Base-by-base conservation (phyloP, 768 basidiomycete genomes). In the Sarcomyxa edulis region DNA sequence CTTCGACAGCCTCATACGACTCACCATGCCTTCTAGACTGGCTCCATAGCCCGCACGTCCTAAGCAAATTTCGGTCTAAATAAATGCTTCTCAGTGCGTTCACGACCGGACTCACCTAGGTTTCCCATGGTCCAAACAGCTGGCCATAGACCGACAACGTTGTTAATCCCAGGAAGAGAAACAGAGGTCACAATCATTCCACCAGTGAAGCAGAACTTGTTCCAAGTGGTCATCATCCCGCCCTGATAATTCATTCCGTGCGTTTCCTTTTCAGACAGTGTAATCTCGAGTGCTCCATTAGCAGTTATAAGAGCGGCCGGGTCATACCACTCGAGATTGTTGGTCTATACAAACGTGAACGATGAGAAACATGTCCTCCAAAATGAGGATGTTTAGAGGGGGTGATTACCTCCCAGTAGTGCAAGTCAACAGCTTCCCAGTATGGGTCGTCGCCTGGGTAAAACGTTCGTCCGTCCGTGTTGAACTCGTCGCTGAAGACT, bases 131-230 rank as follows among this genome's bases (percentile, higher is more conserved):
- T 67, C 84, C 84, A 85, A 3, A 88, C 61, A 35, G 85, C 84
- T 32, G 87, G 87, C 87, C 87, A 90, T 3, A 90, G 57, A 7
- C 82, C 82, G 46, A 61, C 61, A 23, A 90, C 62, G 45, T 79
- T 78, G 48, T 68, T 75, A 7, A 62, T 54, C 0, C 88, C 88
- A 6, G 88, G 88, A 32, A 91, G 61, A 19, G 64, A 68, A n/a
- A 85, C 78, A 24, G 76, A 73, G 3, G 71, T 62, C 47, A 87
- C 79, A 36, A 93, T 66, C 41, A 88, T 68, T 27, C 93, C 93
- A 25, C 88, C 90, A 21, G 89, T 89, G 62, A 95, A 93, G 64
- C 90, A 97, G 47, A 98, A 87, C 60, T 95, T 93, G 62, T 96
- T 96, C 88, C 81, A 72, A 3, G 74, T 72, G 16, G 76, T 62